These are phyloP conservation scores for Neopestalotiopsis sp. DNA, from an alignment of 2,329 filamentous ascomycete species.

Conservation along the genomic window DNA sequence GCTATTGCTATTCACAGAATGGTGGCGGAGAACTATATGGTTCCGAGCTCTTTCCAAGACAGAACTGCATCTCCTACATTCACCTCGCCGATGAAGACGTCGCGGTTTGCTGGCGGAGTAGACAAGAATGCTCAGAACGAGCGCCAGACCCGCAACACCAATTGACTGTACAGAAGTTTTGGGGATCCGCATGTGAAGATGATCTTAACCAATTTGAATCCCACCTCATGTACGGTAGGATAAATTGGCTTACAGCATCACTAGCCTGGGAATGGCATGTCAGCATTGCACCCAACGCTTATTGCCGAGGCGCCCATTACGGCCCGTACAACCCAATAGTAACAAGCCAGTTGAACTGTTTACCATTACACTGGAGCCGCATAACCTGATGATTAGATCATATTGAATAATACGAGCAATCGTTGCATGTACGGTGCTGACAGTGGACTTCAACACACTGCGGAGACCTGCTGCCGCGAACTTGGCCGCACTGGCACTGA, in stretches of 20 bases:
- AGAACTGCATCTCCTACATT: neutral
- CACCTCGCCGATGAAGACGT: neutral
- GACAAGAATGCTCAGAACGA: neutral
- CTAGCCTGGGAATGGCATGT: conserved; percentile 4
- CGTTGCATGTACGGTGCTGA: conserved; percentile 19
- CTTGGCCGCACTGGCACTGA: conserved; percentile 31
- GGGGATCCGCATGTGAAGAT: neutral
- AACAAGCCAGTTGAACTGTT: neutral
- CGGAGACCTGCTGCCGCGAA: conserved; percentile 10
- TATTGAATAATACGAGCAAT: conserved; percentile 8
- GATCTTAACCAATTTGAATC: neutral
- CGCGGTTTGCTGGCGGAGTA: neutral
- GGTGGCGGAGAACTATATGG: neutral
- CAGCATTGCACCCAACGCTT: neutral
- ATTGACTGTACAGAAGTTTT: neutral
- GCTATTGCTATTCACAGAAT: neutral
- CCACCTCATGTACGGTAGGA: neutral
- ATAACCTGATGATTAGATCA: neutral
- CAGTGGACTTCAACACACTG: conserved; percentile 17
- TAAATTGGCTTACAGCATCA: conserved; percentile 14
- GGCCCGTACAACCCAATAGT: neutral
- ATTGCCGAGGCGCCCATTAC: neutral
- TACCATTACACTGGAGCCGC: neutral
- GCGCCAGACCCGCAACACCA: neutral
- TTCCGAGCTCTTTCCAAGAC: neutral